Percentiles rank a stretch among this genome's conserved stretches.
Evolutionary conservation across 2,329 filamentous ascomycete genomes (phyloP).

Genomic region (Cyphellophora europaea): DNA sequence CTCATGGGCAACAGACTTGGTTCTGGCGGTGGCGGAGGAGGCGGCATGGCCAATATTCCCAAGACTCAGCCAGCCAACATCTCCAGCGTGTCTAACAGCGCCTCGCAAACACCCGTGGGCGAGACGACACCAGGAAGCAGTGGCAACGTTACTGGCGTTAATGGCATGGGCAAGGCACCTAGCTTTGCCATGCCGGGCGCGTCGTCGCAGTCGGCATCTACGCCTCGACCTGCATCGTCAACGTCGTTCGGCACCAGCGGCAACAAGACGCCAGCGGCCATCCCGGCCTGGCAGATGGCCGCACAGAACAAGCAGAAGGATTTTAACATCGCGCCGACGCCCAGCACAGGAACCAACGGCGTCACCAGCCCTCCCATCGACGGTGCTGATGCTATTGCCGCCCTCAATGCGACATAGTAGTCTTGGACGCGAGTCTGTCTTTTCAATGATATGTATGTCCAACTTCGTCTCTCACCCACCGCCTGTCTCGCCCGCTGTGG

Average conservation of each 20-base stretch:
- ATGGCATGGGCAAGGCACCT: slow-evolving; percentile 8
- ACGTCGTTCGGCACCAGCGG: slow-evolving; percentile 7
- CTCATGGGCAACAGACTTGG: slow-evolving; percentile 60
- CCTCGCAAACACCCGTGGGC: slow-evolving; percentile 20
- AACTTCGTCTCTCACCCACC: not conserved
- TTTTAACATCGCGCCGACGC: slow-evolving; percentile 3
- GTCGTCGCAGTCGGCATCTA: slow-evolving; percentile 5
- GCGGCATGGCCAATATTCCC: slow-evolving; percentile 22
- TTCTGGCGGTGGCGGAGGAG: slow-evolving; percentile 12
- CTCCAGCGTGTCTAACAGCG: slow-evolving; percentile 22
- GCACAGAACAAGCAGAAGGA: slow-evolving; percentile 40
- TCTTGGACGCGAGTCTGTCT: too few relatives aligned
- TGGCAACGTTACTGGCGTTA: slow-evolving; percentile 6
- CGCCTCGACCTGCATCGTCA: slow-evolving; percentile 8
- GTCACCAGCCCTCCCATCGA: slow-evolving; percentile 9
- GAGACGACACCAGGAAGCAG: slow-evolving; percentile 7
- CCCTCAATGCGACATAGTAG: slow-evolving; percentile 10
- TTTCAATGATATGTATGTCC: slow-evolving; percentile 1
- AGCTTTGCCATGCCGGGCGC: slow-evolving; percentile 11
- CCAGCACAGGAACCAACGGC: slow-evolving; percentile 6
- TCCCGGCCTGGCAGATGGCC: slow-evolving; percentile 73
- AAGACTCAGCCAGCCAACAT: slow-evolving; percentile 23
- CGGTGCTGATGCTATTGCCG: slow-evolving; percentile 18
- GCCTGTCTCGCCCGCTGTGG: not conserved
- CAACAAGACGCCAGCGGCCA: slow-evolving; percentile 58